These are phyloP conservation scores for Talaromyces amestolkiae DNA, from an alignment of 2,329 filamentous ascomycete species.

Conservation along the genomic window DNA sequence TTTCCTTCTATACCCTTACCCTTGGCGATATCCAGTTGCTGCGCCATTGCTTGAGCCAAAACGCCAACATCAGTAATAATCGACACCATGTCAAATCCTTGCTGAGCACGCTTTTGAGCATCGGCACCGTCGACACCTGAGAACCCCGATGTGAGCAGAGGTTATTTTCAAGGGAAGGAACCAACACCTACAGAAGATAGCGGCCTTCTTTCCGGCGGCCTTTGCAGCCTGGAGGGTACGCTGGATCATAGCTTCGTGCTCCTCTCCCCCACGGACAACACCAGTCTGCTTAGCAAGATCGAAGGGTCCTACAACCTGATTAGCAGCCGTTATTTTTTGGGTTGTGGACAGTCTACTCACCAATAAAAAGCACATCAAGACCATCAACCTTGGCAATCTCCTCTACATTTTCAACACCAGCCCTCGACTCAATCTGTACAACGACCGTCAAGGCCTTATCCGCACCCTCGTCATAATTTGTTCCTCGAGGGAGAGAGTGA, in stretches of 20 bases:
- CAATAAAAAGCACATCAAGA: conserved; percentile 43
- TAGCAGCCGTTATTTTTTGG: no score
- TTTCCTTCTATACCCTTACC: conserved; percentile 21
- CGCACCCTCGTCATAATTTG: conserved; percentile 55
- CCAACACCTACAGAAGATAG: conserved; percentile 40
- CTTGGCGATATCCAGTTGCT: conserved; percentile 33
- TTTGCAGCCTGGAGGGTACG: conserved; percentile 35
- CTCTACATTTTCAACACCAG: conserved; percentile 43
- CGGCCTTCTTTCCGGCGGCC: conserved; percentile 39
- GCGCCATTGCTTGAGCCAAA: conserved; percentile 33
- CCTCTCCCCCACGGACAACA: conserved; percentile 34
- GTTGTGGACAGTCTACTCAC: conserved; percentile 19
- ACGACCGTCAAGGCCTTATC: conserved; percentile 54
- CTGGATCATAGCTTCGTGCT: conserved; percentile 42
- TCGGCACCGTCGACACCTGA: conserved; percentile 36
- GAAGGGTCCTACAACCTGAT: conserved; percentile 28
- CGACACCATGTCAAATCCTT: conserved; percentile 45
- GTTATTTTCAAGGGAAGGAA: background rate
- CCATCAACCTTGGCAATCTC: conserved; percentile 44
- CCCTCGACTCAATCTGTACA: conserved; percentile 44
- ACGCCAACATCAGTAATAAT: conserved; percentile 39
- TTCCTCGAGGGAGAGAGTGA: conserved; percentile 39
- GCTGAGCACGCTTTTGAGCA: conserved; percentile 32
- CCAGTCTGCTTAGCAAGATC: conserved; percentile 42
- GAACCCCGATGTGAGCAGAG: no score